A percentile compares a stretch with the other conserved stretches of the same genome.
phyloP scores from a whole-genome alignment of 805 yeast genomes.

The Barnettozyma californica region DNA sequence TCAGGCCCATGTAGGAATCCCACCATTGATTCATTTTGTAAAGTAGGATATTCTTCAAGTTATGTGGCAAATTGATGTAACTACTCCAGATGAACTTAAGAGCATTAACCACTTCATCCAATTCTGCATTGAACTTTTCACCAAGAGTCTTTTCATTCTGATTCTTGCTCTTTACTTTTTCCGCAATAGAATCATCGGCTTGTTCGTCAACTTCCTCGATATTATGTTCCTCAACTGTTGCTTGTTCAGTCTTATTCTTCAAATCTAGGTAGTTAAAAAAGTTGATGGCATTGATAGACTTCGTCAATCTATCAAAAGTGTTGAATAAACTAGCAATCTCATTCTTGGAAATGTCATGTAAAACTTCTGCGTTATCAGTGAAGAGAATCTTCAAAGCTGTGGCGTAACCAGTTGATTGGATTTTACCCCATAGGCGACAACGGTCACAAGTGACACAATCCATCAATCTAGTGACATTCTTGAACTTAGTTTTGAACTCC shows the following conservation, averaged over 20 bases:
- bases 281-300: constrained; percentile 70
- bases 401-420: constrained; percentile 96
- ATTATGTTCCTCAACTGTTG: constrained; percentile 1
- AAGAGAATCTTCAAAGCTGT: constrained; percentile 89
- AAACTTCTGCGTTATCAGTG: constrained; percentile 47
- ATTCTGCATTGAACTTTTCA: constrained; percentile 47
- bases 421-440: constrained; percentile 96
- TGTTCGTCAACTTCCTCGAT: constrained; percentile 2
- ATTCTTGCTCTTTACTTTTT: neutral
- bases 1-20: constrained; percentile 70
- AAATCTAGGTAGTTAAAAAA: constrained; percentile 57
- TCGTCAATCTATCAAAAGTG: constrained; percentile 88
- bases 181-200: constrained; percentile 3
- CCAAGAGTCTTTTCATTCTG: constrained; percentile 13
- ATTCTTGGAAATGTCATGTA: constrained; percentile 58
- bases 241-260: constrained; percentile 4
- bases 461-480: constrained; percentile 88
- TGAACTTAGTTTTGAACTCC: constrained; percentile 81
- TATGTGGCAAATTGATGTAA: constrained; percentile 65
- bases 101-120: constrained; percentile 51
- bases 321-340: constrained; percentile 89
- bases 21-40: constrained; percentile 53
- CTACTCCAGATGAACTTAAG: constrained; percentile 58
- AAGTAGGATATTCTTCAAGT: constrained; percentile 46
- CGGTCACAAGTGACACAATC: constrained; percentile 98